Evolutionary conservation across 495 filamentous ascomycete species (phyloP), one percentile per base, ranked within the genome.

Genomic region (Penicillium fimorum): DNA sequence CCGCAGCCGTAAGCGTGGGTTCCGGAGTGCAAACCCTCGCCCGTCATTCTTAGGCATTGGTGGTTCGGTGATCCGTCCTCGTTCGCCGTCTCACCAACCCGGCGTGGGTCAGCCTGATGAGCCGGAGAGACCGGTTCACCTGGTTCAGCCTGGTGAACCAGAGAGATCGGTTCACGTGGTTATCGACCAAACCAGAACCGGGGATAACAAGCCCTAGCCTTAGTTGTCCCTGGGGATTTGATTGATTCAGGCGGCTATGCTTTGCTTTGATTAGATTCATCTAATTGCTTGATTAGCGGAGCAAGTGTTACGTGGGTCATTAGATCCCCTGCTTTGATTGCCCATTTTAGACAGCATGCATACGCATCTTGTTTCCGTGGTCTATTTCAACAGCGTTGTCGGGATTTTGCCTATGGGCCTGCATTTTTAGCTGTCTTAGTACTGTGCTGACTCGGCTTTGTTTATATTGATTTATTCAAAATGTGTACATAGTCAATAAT

Each of bases 41-140:
- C 69, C 75, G 10, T 70, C 74, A 0, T 60, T 82, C 5, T 85
- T 79, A 58, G 77, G 73, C 33, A 79, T 87, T 50, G 81, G 78
- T 9, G 72, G 77, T 4, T 70, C 77, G 15, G 64, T 79, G 22
- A 79, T 83, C 55, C 65, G 53, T 24, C 1, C 65, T 0, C 45
- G 32, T 2, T 68, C 66, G 25, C 58, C 59, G 3, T 27, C 48
- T 10, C 57, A 57, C 11, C 69, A 63, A 24, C 56, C 67, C 29
- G 72, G 63, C 17, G 55, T 55, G n/a, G 64, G 65, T 4, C 40
- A 64, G 47, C 46, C 47, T 6, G 65, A 65, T 53, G 74, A 76
- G 43, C 72, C 74, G 0, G 72, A 67, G 15, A 55, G 74, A 54
- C 71, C 72, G 17, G 71, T 74, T 0, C 63, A 68, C 38, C 37